These are phyloP conservation scores for Globisporangium spinosum DNA, from an alignment of 352 stramenopile genomes.

Conservation along the genomic window DNA sequence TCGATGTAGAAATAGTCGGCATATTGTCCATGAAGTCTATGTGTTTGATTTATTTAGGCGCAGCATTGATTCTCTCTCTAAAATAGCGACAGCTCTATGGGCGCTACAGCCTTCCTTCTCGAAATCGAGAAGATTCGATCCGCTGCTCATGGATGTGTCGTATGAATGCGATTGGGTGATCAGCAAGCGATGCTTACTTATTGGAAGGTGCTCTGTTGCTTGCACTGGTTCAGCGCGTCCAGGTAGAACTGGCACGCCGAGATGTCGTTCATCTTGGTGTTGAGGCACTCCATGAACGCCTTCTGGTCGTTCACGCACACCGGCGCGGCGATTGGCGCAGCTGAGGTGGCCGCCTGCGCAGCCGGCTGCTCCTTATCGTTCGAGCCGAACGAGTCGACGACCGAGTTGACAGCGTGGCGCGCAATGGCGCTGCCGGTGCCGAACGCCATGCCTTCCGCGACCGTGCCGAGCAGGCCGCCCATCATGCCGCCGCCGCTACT, in stretches of 20 bases:
- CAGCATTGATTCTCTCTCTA: background rate
- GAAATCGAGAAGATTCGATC: background rate
- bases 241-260: slow-evolving; percentile 84
- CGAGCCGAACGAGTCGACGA: slow-evolving; percentile 59
- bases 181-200: slow-evolving; percentile 19
- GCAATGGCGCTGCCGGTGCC: slow-evolving; percentile 95
- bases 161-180: background rate
- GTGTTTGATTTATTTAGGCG: slow-evolving; percentile 1
- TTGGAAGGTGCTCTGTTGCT: slow-evolving; percentile 64
- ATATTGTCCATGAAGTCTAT: slow-evolving; percentile 9
- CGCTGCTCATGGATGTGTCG: background rate
- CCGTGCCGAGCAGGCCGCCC: slow-evolving; percentile 90
- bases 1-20: background rate
- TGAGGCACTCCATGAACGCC: slow-evolving; percentile 77
- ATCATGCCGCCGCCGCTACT: slow-evolving; percentile 77
- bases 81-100: background rate
- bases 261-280: slow-evolving; percentile 75
- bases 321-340: slow-evolving; percentile 19
- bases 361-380: slow-evolving; percentile 38
- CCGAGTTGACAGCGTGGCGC: slow-evolving; percentile 80
- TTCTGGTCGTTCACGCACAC: slow-evolving; percentile 65
- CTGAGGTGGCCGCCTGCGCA: slow-evolving; percentile 15
- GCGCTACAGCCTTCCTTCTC: too few relatives aligned
- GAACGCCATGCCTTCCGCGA: slow-evolving; percentile 96
- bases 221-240: slow-evolving; percentile 79